These are phyloP conservation scores for Salix koriyanagi DNA, from an alignment of 345 rosid species.

Conservation along the genomic window DNA sequence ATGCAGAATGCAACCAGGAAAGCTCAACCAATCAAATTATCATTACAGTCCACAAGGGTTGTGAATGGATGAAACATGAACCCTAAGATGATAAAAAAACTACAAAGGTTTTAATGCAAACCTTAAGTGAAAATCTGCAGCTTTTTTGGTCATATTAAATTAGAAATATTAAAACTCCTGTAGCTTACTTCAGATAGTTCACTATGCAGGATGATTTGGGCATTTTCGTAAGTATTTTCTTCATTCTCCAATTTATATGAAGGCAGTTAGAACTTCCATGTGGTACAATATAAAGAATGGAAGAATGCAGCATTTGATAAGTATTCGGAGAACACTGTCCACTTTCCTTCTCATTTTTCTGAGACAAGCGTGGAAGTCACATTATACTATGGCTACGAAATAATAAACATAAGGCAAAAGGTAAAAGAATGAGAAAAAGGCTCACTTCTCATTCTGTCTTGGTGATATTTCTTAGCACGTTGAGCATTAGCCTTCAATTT, in stretches of 20 bases:
- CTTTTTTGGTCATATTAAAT: background rate
- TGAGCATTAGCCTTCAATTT: conserved; percentile 25
- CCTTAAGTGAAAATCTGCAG: background rate
- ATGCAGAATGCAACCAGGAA: background rate
- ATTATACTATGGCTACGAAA: background rate
- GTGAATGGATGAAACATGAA: background rate
- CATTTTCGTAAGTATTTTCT: background rate
- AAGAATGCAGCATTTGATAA: background rate
- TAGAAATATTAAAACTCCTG: background rate
- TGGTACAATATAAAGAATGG: background rate
- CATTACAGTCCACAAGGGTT: background rate
- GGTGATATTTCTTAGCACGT: conserved; percentile 26
- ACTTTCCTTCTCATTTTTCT: background rate
- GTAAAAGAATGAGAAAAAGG: background rate
- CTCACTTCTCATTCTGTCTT: conserved; percentile 46
- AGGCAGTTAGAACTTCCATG: background rate
- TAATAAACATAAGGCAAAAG: background rate
- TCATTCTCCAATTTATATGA: background rate
- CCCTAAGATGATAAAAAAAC: background rate
- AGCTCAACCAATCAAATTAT: background rate
- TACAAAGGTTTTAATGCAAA: background rate
- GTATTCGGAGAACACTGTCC: background rate
- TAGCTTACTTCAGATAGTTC: background rate
- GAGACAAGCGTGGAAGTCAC: background rate
- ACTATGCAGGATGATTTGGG: background rate